phyloP scores from a whole-genome alignment of 2,329 filamentous ascomycete species.

The Teratosphaeria epicoccoides region DNA sequence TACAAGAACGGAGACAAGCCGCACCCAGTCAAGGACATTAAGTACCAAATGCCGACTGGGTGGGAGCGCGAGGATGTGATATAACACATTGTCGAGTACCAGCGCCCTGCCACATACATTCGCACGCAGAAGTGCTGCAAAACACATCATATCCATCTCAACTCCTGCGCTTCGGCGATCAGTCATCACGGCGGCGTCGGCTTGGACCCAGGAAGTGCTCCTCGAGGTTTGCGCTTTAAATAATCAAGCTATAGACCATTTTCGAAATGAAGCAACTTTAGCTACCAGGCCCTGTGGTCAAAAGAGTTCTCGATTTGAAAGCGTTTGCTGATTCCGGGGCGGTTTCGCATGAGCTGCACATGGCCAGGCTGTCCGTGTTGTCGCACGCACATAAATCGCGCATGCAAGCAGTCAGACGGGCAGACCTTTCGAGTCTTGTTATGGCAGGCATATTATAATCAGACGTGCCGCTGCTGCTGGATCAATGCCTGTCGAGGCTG shows the following conservation, averaged over 20 bases:
- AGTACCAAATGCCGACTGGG: conserved; percentile 56
- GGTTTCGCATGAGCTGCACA: neutral
- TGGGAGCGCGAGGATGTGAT: conserved; percentile 80
- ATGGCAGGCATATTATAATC: too few species aligned
- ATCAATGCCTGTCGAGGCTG: too few species aligned
- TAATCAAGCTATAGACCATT: neutral
- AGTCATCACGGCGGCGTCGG: neutral
- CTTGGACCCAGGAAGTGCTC: neutral
- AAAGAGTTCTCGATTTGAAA: neutral
- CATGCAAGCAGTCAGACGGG: too few species aligned
- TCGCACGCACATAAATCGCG: neutral
- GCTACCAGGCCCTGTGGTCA: neutral
- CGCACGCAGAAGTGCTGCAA: too few species aligned
- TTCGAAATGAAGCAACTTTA: neutral
- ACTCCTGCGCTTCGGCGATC: neutral
- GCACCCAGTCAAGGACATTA: conserved; percentile 60
- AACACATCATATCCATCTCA: neutral
- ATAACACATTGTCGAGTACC: conserved; percentile 20
- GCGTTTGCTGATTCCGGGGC: neutral
- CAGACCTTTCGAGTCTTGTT: too few species aligned
- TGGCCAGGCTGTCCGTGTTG: neutral
- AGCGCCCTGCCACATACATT: too few species aligned
- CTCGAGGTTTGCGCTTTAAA: neutral
- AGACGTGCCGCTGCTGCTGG: too few species aligned
- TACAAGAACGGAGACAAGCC: conserved; percentile 60